Conservation (phyloP, 2,329 filamentous ascomycete genomes). For the Capronia americana region DNA sequence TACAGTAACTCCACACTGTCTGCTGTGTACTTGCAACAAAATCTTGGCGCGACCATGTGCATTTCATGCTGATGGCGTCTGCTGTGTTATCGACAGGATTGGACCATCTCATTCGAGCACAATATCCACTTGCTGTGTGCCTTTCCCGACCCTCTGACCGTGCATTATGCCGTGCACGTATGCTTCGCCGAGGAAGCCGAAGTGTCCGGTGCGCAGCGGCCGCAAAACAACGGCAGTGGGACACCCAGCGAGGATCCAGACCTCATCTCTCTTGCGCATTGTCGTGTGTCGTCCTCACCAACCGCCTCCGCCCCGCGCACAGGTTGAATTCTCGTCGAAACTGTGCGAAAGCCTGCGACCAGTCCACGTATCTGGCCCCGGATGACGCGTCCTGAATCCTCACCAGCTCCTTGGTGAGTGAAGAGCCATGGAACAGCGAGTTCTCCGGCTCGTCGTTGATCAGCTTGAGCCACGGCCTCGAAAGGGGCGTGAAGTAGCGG, state of each 20-base stretch:
- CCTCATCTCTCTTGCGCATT: not conserved
- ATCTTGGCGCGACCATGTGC: no score
- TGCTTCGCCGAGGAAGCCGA: not conserved
- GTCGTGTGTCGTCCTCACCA: not conserved
- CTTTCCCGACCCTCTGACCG: not conserved
- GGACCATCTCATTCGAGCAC: not conserved
- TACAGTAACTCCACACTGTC: no score
- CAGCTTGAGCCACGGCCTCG: not conserved
- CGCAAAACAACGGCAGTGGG: not conserved
- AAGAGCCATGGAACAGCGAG: not conserved
- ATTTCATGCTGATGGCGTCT: not conserved
- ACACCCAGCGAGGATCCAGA: not conserved
- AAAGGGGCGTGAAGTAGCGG: not conserved
- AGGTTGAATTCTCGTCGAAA: slow-evolving; percentile 1
- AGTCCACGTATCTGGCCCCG: not conserved
- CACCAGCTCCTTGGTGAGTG: not conserved
- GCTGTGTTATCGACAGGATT: not conserved
- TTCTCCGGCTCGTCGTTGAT: not conserved
- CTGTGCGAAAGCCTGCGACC: not conserved
- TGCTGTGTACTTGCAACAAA: no score
- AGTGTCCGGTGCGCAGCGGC: not conserved
- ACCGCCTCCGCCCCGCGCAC: not conserved
- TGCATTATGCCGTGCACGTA: not conserved
- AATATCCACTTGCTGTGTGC: not conserved
- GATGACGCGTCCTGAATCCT: not conserved